phyloP scores from a whole-genome alignment of 2,329 filamentous ascomycete genomes.

The Zasmidium angulare region DNA sequence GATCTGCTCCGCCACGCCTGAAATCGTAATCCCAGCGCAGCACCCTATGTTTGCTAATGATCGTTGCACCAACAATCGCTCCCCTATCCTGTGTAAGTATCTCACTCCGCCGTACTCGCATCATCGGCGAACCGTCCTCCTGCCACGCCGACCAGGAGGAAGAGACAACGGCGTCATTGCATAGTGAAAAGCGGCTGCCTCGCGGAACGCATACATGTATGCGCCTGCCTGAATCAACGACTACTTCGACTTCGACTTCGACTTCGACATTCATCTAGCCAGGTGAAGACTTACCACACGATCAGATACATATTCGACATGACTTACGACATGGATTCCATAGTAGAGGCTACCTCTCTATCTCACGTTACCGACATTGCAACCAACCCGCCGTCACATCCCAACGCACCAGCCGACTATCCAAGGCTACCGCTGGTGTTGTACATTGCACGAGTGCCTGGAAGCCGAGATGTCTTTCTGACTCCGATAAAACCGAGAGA shows the following conservation, averaged over 20 bases:
- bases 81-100: neutral
- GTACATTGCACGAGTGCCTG: slow-evolving; percentile 91
- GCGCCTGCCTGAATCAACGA: slow-evolving; percentile 8
- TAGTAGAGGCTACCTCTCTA: slow-evolving; percentile 78
- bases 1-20: neutral
- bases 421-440: slow-evolving; percentile 72
- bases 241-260: neutral
- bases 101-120: neutral
- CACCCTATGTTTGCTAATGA: neutral
- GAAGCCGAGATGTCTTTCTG: slow-evolving; percentile 88
- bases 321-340: slow-evolving; percentile 28
- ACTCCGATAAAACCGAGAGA: slow-evolving; percentile 85
- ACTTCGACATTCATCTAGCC: neutral
- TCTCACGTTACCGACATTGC: slow-evolving; percentile 77
- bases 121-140: neutral
- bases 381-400: slow-evolving; percentile 82
- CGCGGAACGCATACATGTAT: neutral
- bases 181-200: slow-evolving; percentile 5
- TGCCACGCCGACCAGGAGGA: neutral
- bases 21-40: slow-evolving; percentile 9
- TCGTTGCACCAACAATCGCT: neutral
- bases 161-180: neutral
- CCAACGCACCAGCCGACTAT: slow-evolving; percentile 70
- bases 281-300: too few relatives aligned
- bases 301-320: slow-evolving; percentile 15